Conservation (phyloP, 345 rosid species). For the Salix exigua region DNA sequence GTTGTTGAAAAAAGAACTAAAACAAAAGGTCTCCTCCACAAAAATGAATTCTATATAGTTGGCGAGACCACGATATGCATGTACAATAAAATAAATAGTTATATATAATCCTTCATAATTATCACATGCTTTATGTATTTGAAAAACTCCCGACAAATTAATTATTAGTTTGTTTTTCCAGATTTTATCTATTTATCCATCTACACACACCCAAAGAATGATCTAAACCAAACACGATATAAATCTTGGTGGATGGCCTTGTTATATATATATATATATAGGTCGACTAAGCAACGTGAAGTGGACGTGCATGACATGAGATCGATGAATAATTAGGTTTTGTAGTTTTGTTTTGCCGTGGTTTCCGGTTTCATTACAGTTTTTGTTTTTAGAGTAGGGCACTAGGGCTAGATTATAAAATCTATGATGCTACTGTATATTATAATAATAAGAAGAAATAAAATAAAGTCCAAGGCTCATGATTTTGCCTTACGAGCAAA, state of each 20-base stretch:
- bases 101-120: neutral
- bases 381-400: neutral
- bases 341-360: slow-evolving; percentile 14
- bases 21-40: slow-evolving; percentile 14
- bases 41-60: slow-evolving; percentile 15
- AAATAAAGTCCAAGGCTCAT: slow-evolving; percentile 37
- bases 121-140: too few species aligned
- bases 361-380: slow-evolving; percentile 34
- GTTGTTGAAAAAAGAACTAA: slow-evolving; percentile 33
- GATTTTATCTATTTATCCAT: neutral
- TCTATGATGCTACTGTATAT: neutral
- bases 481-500: slow-evolving; percentile 63
- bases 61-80: slow-evolving; percentile 31
- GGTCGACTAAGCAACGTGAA: slow-evolving; percentile 38
- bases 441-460: neutral
- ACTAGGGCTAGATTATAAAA: slow-evolving; percentile 7
- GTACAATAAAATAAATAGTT: slow-evolving; percentile 17
- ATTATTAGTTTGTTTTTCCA: neutral
- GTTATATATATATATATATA: neutral
- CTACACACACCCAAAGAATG: neutral
- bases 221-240: neutral
- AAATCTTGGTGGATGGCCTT: slow-evolving; percentile 12
- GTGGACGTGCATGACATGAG: slow-evolving; percentile 62
- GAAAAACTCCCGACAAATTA: neutral
- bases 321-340: neutral